Conservation (phyloP, 83 land plant genomes). For the Larix sibirica region DNA sequence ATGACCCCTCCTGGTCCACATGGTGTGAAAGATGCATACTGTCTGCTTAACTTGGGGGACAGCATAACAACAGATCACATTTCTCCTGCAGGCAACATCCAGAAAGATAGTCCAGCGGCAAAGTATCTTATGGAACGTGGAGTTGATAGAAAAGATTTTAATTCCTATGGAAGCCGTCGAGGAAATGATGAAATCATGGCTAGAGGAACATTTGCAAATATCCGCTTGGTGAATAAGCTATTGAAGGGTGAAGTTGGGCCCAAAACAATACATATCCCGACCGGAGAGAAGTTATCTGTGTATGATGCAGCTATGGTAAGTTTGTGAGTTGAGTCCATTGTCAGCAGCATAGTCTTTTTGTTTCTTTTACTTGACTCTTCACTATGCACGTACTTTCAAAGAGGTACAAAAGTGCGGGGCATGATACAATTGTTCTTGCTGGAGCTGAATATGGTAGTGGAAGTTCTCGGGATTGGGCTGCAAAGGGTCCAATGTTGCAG, state of each 20-base stretch:
- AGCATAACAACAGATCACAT: constrained; percentile 93
- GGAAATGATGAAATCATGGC: constrained; percentile 98
- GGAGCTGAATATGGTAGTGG: constrained; percentile 99
- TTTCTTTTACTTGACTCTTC: constrained; percentile 2
- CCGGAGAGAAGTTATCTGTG: constrained; percentile 82
- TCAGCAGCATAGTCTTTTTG: background rate
- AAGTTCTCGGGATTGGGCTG: constrained; percentile 99
- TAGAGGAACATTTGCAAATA: constrained; percentile 96
- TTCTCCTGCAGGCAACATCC: constrained; percentile 91
- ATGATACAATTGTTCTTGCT: constrained; percentile 79
- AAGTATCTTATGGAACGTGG: constrained; percentile 85
- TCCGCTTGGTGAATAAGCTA: constrained; percentile 89
- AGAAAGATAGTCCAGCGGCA: constrained; percentile 95
- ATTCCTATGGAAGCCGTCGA: constrained; percentile 95
- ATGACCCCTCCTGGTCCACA: constrained; percentile 78
- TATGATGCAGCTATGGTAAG: constrained; percentile 95
- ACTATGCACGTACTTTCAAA: constrained; percentile 18
- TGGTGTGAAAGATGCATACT: constrained; percentile 85
- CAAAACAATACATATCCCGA: constrained; percentile 87
- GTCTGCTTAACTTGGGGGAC: constrained; percentile 91
- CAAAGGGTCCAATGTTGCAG: constrained; percentile 97
- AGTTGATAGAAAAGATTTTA: constrained; percentile 83
- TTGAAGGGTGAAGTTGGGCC: constrained; percentile 96
- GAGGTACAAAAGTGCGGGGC: constrained; percentile 85
- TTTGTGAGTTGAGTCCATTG: background rate